Base-by-base conservation (phyloP, 352 stramenopile genomes). In the Elongisporangium undulatum region DNA sequence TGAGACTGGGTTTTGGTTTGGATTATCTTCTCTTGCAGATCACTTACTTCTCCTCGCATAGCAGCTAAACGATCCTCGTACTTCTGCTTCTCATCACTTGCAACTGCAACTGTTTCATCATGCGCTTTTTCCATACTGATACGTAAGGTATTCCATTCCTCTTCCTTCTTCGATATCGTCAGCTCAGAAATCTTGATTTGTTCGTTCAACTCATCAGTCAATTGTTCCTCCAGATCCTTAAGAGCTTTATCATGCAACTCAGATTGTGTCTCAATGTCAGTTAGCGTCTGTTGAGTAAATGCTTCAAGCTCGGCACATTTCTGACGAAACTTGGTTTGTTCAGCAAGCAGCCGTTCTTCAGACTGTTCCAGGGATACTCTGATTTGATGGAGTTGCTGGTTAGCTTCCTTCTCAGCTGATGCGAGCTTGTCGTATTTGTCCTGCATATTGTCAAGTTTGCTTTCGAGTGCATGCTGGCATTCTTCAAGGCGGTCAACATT, bases 41-140 rank as follows among this genome's bases (percentile, higher is more conserved):
- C 64, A 55, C 65, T 62, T 19, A 79, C 21, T 55, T 74, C 61
- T 29, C 58, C 57, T n/a, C 61, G 51, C 50, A 77, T 53, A 20
- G 57, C 65, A 21, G 55, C 54, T 21, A 72, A 58, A 15, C 66
- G 73, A 7, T 55, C 61, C 49, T 72, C 66, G 63, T 72, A 63
- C 66, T 72, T 68, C 12, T 53, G 22, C 12, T 74, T 66, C 57
- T 74, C 66, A 39, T 67, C 58, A 20, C 26, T 26, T 51, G 67
- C 57, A 15, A 49, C 53, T 23, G 16, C 50, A 13, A 29, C 56
- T 20, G 12, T 38, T 72, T 74, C 58, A 64, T 61, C 53, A 39
- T 68, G 50, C 72, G 61, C 15, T 55, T 21, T 17, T 29, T 38
- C 21, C 24, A 20, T 29, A 45, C 13, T 67, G 49, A 20, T 13